Percentiles rank a stretch among this genome's conserved stretches.
phyloP scores from a whole-genome alignment of 73 alveolate species.

The Tetrahymena elliotti region DNA sequence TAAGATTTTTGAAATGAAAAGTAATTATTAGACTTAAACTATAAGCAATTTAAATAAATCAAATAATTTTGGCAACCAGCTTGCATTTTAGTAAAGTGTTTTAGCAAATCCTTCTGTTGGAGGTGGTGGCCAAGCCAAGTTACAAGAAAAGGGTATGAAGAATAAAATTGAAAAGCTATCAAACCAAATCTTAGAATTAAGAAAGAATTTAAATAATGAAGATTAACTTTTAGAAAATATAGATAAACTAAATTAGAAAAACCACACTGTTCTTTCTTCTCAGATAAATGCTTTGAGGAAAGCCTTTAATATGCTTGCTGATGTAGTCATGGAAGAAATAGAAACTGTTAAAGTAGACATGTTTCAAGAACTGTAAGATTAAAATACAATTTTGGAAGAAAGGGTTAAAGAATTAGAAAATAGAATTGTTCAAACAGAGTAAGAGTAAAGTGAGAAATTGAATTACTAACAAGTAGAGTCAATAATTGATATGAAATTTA shows the following conservation, averaged over 20 bases:
- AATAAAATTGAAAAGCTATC: not conserved
- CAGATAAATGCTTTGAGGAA: not conserved
- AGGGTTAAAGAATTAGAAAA: not conserved
- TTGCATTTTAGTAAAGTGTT: not conserved
- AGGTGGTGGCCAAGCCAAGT: not conserved
- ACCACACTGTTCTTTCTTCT: not conserved
- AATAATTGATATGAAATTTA: not conserved
- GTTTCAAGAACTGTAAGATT: not conserved
- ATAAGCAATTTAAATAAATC: not conserved
- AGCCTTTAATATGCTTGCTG: not conserved
- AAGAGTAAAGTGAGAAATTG: not conserved
- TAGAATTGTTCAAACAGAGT: not conserved
- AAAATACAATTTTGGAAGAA: not conserved
- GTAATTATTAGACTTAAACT: not conserved
- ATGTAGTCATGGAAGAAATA: not conserved
- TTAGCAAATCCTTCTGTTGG: not conserved
- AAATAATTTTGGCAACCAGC: not conserved
- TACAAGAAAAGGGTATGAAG: not conserved
- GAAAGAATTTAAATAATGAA: not conserved
- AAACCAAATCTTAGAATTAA: not conserved
- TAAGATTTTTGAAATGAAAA: not conserved
- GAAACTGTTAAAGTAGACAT: not conserved
- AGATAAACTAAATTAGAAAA: not conserved
- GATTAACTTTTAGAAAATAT: not conserved
- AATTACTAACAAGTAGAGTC: not conserved